Evolutionary conservation across 305 asterid species (phyloP).

Genomic region (Solanum hybrid): DNA sequence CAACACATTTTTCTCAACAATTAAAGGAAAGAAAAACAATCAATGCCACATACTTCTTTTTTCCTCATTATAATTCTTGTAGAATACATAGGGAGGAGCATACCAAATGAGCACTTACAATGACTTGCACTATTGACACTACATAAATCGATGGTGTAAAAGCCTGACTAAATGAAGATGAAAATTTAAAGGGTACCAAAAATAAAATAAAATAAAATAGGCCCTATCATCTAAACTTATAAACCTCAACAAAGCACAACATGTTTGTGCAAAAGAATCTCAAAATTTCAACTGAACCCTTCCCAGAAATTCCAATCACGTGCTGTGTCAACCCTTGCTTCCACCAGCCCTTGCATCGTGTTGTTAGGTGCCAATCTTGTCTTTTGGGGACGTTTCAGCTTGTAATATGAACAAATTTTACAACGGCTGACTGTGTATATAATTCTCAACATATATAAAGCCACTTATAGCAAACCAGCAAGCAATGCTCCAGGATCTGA

Average conservation of each 20-base stretch:
- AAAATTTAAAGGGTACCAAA: not conserved
- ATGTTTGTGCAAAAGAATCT: conserved; percentile 54
- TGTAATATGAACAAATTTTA: conserved; percentile 43
- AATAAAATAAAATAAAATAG: not conserved
- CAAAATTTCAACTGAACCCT: conserved; percentile 27
- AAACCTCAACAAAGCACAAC: conserved; percentile 31
- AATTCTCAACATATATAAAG: conserved; percentile 2
- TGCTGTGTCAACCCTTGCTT: conserved; percentile 31
- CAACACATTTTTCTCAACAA: not conserved
- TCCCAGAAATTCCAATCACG: conserved; percentile 27
- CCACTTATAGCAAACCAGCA: conserved; percentile 76
- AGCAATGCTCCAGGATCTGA: conserved; percentile 90
- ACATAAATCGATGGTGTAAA: conserved; percentile 36
- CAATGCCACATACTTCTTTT: not conserved
- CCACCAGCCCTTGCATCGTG: conserved; percentile 58
- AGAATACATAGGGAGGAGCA: conserved; percentile 24
- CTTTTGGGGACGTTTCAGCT: conserved; percentile 17
- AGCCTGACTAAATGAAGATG: conserved; percentile 17
- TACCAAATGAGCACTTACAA: conserved; percentile 36
- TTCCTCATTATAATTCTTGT: not conserved
- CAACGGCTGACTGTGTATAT: conserved; percentile 10
- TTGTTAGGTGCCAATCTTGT: conserved; percentile 16
- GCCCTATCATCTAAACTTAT: conserved; percentile 18
- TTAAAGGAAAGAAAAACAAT: not conserved
- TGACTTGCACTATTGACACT: conserved; percentile 15